Evolutionary conservation across 805 yeast species (phyloP), one percentile per base, ranked within the genome.

Genomic region (Wickerhamomyces tratensis): DNA sequence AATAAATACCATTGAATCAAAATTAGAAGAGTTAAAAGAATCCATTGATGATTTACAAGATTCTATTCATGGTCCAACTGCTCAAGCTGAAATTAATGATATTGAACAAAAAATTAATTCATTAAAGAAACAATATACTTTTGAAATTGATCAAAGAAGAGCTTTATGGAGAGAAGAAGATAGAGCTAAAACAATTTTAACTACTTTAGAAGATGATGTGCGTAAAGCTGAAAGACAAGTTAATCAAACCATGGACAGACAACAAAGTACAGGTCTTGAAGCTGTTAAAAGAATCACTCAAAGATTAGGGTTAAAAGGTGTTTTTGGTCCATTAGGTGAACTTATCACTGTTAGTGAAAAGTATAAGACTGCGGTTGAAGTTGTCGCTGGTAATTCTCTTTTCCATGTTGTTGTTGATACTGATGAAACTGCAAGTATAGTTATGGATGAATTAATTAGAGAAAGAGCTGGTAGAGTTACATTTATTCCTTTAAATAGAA

Each of bases 341-440:
- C 66, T 93, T 31, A 82, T 93, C 41, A 72, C 72, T 43, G 91
- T 86, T 5, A 82, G 82, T 49, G 88, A 83, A 42, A 85, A 85
- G 53, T 89, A 86, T 56, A 82, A 82, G 54, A 73, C 79, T 1
- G 95, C 97, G 1, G 86, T 82, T 2, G 98, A 93, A 57, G 89
- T 84, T 2, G 75, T 87, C 39, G 97, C 95, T 25, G 97, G 97
- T 1, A 79, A 76, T 46, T 74, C 94, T 4, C 64, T 93, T 41
- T 89, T 88, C 54, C 86, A 91, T 57, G 78, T 91, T 30, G 93
- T 93, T 25, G 98, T 91, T 12, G 95, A 88, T 54, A 79, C 72
- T 36, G 96, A 91, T 47, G 79, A 74, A 41, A 86, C 95, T 3
- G 98, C 97, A 0, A 70, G 86, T 10, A 58, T 75, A 14, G 61